These are phyloP conservation scores for Pseudogymnoascus sp. DNA, from an alignment of 2,329 filamentous ascomycete species.

Conservation along the genomic window DNA sequence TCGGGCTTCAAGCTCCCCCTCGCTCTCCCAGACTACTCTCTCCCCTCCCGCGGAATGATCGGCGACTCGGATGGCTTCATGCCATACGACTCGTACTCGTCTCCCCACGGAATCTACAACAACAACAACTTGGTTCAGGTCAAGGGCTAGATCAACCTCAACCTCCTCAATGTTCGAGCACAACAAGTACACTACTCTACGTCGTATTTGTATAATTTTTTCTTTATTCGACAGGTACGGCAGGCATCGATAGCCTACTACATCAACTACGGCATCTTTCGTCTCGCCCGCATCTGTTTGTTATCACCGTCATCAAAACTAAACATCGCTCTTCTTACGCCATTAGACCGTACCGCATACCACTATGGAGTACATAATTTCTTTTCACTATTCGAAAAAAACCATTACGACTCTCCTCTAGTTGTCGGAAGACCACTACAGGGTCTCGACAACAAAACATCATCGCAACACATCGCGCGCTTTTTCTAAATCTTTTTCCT, in stretches of 20 bases:
- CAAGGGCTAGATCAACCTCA: constrained; percentile 18
- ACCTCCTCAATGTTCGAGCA: constrained; percentile 6
- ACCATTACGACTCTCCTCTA: not conserved
- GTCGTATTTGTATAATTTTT: constrained; percentile 2
- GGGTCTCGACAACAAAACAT: not conserved
- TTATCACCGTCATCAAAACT: constrained; percentile 2
- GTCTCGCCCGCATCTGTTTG: not conserved
- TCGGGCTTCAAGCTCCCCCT: constrained; percentile 46
- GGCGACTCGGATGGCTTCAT: constrained; percentile 20
- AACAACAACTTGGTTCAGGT: constrained; percentile 24
- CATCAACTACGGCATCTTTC: not conserved
- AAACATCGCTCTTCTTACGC: not conserved
- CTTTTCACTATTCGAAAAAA: not conserved
- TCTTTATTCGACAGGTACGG: not conserved
- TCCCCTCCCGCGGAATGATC: constrained; percentile 22
- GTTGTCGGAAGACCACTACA: not conserved
- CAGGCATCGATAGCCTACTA: not conserved
- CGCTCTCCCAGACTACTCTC: constrained; percentile 15
- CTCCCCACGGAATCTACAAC: not conserved
- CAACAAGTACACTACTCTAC: not conserved
- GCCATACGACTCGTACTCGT: constrained; percentile 17
- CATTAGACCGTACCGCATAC: not conserved
- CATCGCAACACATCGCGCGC: not conserved
- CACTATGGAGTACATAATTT: constrained; percentile 6
- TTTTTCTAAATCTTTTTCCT: not conserved